A percentile compares a stretch with the other conserved stretches of the same genome.
These are phyloP conservation scores for Nasturtium officinale DNA, from an alignment of 345 rosid genomes.

Conservation along the genomic window DNA sequence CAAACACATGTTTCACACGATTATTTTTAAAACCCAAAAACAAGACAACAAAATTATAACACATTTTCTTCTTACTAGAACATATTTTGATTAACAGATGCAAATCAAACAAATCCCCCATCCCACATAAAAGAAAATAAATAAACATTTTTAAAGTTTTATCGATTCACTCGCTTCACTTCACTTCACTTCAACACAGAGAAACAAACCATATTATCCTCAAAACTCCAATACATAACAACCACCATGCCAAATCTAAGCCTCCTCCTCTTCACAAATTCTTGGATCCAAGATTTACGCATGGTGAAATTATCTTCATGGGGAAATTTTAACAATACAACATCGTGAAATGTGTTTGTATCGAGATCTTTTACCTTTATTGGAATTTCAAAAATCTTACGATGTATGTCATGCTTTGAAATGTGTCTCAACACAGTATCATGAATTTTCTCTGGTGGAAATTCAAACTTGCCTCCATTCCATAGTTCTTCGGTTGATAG, in stretches of 20 bases:
- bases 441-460: neutral
- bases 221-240: conserved; percentile 27
- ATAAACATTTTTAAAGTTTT: neutral
- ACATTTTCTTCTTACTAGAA: neutral
- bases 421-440: neutral
- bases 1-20: too few relatives aligned
- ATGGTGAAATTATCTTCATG: conserved; percentile 3
- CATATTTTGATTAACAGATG: neutral
- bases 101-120: neutral
- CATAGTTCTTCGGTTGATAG: conserved; percentile 4
- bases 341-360: conserved; percentile 18
- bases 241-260: conserved; percentile 32
- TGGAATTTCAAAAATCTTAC: neutral
- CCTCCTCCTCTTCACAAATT: conserved; percentile 27
- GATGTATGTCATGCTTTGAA: neutral
- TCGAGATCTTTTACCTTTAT: conserved; percentile 11
- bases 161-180: neutral
- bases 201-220: conserved; percentile 1
- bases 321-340: conserved; percentile 2
- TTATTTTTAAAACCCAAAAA: neutral
- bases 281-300: conserved; percentile 26
- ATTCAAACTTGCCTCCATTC: neutral
- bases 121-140: neutral
- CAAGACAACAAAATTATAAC: neutral
- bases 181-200: conserved; percentile 12